Conservation (phyloP, 208 protist genomes). For the Wallacemonas sp. region DNA sequence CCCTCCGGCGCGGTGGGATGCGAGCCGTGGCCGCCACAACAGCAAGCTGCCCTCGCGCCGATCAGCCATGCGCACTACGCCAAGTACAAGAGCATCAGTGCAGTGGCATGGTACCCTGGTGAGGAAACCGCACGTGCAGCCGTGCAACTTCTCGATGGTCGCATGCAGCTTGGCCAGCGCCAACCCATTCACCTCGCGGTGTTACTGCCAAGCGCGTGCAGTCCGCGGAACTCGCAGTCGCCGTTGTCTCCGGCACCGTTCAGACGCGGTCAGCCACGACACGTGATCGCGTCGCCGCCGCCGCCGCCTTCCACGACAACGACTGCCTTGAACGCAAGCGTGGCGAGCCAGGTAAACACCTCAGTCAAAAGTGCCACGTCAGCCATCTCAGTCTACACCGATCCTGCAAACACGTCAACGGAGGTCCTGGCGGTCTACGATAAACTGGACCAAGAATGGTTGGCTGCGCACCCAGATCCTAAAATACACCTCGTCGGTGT, state of each 20-base stretch:
- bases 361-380: neutral
- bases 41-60: slow-evolving; percentile 14
- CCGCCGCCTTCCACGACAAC: neutral
- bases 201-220: too few relatives aligned
- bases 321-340: neutral
- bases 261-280: neutral
- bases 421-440: slow-evolving; percentile 28
- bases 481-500: slow-evolving; percentile 57
- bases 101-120: slow-evolving; percentile 37
- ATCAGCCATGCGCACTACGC: neutral
- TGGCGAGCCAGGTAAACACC: neutral
- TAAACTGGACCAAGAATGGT: slow-evolving; percentile 55
- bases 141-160: slow-evolving; percentile 11
- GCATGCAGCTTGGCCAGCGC: slow-evolving; percentile 12
- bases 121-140: slow-evolving; percentile 22
- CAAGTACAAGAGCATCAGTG: slow-evolving; percentile 39
- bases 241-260: too few relatives aligned
- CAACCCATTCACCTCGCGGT: slow-evolving; percentile 13
- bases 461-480: slow-evolving; percentile 35
- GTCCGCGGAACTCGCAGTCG: too few relatives aligned
- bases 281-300: neutral
- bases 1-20: slow-evolving; percentile 23
- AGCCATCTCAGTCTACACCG: neutral
- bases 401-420: slow-evolving; percentile 6
- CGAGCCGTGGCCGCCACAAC: slow-evolving; percentile 27